phyloP scores from a whole-genome alignment of 768 basidiomycete genomes.

The Boletus insuetus region DNA sequence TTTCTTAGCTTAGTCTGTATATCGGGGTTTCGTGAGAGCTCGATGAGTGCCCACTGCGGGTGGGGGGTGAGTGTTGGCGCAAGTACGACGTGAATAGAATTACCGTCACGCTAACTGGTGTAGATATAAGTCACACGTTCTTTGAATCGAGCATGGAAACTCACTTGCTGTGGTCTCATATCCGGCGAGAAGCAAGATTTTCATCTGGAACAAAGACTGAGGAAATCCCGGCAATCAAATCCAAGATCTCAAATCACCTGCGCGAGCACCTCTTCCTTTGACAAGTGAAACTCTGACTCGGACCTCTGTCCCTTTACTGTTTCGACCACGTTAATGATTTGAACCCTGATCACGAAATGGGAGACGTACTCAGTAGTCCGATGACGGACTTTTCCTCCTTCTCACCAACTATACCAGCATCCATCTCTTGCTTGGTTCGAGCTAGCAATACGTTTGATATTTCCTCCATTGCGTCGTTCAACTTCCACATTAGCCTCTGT shows the following conservation, averaged over 20 bases:
- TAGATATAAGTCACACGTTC: neutral
- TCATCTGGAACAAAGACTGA: constrained; percentile 15
- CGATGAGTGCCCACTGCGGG: constrained; percentile 55
- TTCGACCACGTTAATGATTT: neutral
- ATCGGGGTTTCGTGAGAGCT: constrained; percentile 45
- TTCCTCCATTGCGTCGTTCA: constrained; percentile 36
- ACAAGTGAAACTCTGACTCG: constrained; percentile 24
- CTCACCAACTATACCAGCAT: constrained; percentile 17
- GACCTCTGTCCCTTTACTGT: constrained; percentile 38
- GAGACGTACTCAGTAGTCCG: constrained; percentile 22
- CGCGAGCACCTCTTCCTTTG: constrained; percentile 27
- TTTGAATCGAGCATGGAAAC: neutral
- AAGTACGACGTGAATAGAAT: neutral
- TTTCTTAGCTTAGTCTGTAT: constrained; percentile 48
- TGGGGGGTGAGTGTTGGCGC: neutral
- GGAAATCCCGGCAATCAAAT: neutral
- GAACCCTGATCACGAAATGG: neutral
- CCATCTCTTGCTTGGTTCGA: constrained; percentile 35
- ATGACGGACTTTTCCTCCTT: constrained; percentile 29
- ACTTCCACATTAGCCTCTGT: constrained; percentile 25
- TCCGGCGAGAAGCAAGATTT: constrained; percentile 17
- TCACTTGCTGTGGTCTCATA: constrained; percentile 25
- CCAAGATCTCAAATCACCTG: constrained; percentile 11
- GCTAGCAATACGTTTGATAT: constrained; percentile 42
- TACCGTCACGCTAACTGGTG: constrained; percentile 22